Evolutionary conservation across 1,284 basidiomycete genomes (phyloP), one percentile per base, ranked within the genome.

Genomic region (Bondarzewia mesenterica): DNA sequence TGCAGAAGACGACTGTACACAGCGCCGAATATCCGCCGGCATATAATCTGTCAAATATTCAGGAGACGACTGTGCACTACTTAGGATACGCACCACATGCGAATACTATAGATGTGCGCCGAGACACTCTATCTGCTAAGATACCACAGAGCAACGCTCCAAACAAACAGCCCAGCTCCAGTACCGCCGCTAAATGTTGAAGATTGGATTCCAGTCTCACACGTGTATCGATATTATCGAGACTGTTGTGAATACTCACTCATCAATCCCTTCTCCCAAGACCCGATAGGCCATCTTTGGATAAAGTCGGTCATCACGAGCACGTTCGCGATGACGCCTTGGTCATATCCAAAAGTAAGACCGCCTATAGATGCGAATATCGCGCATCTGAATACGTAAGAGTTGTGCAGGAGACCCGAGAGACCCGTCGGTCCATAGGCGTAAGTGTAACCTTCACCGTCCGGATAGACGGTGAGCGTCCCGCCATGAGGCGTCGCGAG

Each of bases 291-390:
- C 76, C 79, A 89, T 10, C 78, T 71, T 44, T 63, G 55, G 26
- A 74, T 54, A 56, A 91, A 90, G 54, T 86, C 81, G 43, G 71
- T 67, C 87, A 90, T 91, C n/a, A 88, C 84, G 14, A 91, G 72
- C 7, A 91, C 80, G 61, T 89, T 89, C 3, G 87, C 83, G 54
- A 89, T 85, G 23, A 67, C 66, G 32, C 69, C 72, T 55, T 74
- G 68, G 58, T 70, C 69, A 51, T 70, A 72, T 4, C 88, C 88
- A 62, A 91, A 91, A 21, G 85, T 78, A 42, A 90, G 61, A 0
- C 89, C 87, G 3, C 88, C 89, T 55, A 90, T 75, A 14, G 82
- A 85, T 0, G 83, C 88, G 50, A 88, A 83, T 29, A 81, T 64
- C 1, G 81, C 83, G 54, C 83, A 85, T 3, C 75, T 64, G 4